phyloP scores from a whole-genome alignment of 192 early-diverging fungal genomes.

The Backusella psychrophila region DNA sequence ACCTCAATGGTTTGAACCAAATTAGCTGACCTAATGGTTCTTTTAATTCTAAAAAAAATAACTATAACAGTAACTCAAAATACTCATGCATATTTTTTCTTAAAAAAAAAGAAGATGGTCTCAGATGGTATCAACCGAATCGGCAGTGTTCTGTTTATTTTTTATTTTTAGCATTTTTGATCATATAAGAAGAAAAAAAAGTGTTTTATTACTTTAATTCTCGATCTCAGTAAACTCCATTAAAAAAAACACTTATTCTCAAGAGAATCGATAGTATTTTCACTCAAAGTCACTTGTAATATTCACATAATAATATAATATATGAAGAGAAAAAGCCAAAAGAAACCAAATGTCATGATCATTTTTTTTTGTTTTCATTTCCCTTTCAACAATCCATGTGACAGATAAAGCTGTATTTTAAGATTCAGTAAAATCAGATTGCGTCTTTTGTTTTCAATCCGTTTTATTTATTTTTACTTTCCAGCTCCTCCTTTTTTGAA shows the following conservation, averaged over 20 bases:
- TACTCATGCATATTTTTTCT: background rate
- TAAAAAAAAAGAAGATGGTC: background rate
- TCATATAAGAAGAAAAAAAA: background rate
- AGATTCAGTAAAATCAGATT: background rate
- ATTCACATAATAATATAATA: background rate
- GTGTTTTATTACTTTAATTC: background rate
- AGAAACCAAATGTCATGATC: background rate
- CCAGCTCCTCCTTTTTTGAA: background rate
- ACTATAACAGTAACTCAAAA: background rate
- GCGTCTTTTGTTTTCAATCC: no score
- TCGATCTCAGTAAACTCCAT: background rate
- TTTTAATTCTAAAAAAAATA: background rate
- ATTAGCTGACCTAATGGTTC: conserved; percentile 1
- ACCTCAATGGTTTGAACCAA: background rate
- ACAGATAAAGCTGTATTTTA: background rate
- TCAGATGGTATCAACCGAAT: background rate
- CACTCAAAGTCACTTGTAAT: background rate
- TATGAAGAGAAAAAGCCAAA: background rate
- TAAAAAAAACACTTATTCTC: background rate
- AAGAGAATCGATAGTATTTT: background rate
- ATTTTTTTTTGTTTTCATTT: background rate
- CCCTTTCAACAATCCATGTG: background rate
- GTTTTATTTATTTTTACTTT: background rate
- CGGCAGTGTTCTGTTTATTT: background rate
- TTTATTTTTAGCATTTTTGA: background rate